phyloP scores from a whole-genome alignment of 306 rosid genomes.

The Vicia sativa region DNA sequence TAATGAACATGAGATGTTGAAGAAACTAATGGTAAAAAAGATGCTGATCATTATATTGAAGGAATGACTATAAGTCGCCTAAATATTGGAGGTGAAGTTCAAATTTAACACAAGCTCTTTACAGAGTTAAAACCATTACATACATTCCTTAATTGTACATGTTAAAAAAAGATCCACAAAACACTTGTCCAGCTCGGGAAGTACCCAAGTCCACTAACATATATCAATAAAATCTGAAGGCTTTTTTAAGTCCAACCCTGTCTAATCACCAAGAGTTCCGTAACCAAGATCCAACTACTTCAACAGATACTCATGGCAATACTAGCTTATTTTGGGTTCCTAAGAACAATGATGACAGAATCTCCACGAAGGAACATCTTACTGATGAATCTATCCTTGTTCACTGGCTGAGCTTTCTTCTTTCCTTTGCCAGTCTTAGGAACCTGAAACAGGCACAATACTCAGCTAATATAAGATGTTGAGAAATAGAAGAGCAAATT shows the following conservation, averaged over 20 bases:
- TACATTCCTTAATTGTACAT: too few relatives aligned
- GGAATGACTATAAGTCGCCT: too few relatives aligned
- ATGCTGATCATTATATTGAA: too few relatives aligned
- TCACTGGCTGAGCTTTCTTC: conserved; percentile 86
- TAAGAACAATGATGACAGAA: conserved; percentile 86
- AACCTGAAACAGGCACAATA: conserved; percentile 48
- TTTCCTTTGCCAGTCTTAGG: conserved; percentile 91
- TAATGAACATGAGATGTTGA: too few relatives aligned
- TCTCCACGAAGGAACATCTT: conserved; percentile 93
- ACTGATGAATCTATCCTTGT: conserved; percentile 92
- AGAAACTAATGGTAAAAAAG: too few relatives aligned
- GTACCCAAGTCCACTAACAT: conserved; percentile 2
- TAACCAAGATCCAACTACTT: neutral
- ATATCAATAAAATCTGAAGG: conserved; percentile 3
- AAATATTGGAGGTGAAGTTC: too few relatives aligned
- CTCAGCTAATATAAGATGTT: neutral
- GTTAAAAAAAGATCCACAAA: neutral
- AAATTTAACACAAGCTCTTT: too few relatives aligned
- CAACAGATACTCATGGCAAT: neutral
- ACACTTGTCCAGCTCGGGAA: neutral
- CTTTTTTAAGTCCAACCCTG: neutral
- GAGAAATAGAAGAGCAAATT: neutral
- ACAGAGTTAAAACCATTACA: too few relatives aligned
- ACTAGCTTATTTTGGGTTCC: conserved; percentile 77
- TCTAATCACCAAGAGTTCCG: neutral